phyloP scores from a whole-genome alignment of 2,329 filamentous ascomycete species.

The Sclerotinia glacialis region DNA sequence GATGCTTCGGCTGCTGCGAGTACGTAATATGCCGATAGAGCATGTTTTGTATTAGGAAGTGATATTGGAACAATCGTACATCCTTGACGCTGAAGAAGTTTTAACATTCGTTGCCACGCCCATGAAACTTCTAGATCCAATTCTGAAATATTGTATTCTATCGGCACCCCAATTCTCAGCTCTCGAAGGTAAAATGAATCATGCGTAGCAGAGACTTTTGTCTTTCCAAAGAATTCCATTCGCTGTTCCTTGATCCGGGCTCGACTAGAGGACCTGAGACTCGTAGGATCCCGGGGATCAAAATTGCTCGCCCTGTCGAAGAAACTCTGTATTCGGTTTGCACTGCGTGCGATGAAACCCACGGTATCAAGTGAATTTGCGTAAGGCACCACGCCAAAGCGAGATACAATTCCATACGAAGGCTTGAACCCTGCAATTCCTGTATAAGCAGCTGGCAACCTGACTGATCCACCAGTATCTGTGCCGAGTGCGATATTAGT shows the following conservation, averaged over 20 bases:
- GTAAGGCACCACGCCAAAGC: constrained; percentile 69
- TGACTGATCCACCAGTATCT: constrained; percentile 75
- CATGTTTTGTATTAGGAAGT: constrained; percentile 78
- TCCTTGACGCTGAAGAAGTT: constrained; percentile 59
- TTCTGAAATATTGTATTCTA: constrained; percentile 87
- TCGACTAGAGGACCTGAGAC: constrained; percentile 48
- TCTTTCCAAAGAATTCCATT: constrained; percentile 7
- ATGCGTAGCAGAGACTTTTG: not conserved
- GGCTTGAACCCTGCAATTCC: constrained; percentile 69
- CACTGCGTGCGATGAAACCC: constrained; percentile 55
- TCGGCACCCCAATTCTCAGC: constrained; percentile 54
- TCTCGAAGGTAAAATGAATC: constrained; percentile 18
- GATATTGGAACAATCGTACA: constrained; percentile 73
- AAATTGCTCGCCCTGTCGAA: constrained; percentile 21
- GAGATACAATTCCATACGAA: constrained; percentile 65
- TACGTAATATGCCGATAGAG: constrained; percentile 91
- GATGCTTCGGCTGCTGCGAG: constrained; percentile 92
- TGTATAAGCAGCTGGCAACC: constrained; percentile 69
- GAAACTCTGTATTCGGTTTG: constrained; percentile 41
- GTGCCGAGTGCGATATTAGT: constrained; percentile 74
- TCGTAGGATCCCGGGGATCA: constrained; percentile 50
- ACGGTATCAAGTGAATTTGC: constrained; percentile 74
- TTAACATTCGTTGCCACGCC: constrained; percentile 66
- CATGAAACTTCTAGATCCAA: constrained; percentile 66
- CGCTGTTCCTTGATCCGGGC: constrained; percentile 23